Evolutionary conservation across 148 eudicot species (phyloP), one percentile per base, ranked within the genome.

Genomic region (Fallopia convolvulus): DNA sequence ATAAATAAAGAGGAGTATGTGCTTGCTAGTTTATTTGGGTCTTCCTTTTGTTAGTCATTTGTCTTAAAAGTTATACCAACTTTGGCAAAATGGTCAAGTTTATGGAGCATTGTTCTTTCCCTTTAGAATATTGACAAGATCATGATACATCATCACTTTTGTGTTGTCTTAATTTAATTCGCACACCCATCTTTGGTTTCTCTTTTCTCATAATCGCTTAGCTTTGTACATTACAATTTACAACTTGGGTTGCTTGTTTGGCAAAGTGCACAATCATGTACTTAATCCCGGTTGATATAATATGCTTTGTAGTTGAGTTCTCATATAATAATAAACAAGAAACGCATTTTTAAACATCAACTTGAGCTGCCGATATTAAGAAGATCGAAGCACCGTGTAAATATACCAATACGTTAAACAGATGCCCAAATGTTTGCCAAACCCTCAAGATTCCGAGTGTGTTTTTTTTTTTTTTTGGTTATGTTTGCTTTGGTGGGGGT

Each of bases 111-210:
- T 33, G 10, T 68, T 68, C 42, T 36, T 68, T 39, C 72, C 70
- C 72, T 68, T 68, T 68, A 68, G 46, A 68, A 68, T 39, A 68
- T 68, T 68, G 72, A 68, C 72, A 68, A 68, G 72, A 68, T 39
- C 44, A 36, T 33, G 72, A 21, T 23, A 68, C 72, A 68, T 33
- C 1, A 30, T 18, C 15, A 68, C 72, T 39, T 68, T 68, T 68
- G 44, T 15, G 72, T 39, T 68, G 72, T 68, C 72, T 36, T 39
- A 39, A 39, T 39, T 14, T 68, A 36, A 68, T 68, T 68, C 20
- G 72, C 20, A 17, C 2, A 33, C 72, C 44, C 46, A 36, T 17
- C 10, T 68, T 66, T 66, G 44, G 44, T 36, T 66, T 66, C 44
- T 33, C 47, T 66, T 33, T 66, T 66, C 41, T 36, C 8, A 33